Percentiles rank a stretch among this genome's conserved stretches.
Conservation (phyloP, 2,329 filamentous ascomycete genomes). For the Colletotrichum sojae region DNA sequence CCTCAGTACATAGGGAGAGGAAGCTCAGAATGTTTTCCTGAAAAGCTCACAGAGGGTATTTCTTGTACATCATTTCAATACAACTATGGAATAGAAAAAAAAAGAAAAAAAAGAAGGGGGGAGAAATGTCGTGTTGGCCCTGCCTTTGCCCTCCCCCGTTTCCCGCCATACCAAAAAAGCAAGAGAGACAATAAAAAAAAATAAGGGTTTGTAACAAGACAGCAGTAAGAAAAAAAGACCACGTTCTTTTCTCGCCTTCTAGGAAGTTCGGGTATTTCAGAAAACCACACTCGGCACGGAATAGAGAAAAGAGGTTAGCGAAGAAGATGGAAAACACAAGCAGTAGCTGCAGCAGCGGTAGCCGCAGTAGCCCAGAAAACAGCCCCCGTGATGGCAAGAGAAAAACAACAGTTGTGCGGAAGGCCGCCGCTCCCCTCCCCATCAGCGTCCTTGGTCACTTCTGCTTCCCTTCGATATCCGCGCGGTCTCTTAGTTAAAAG, state of each 20-base stretch:
- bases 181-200: conserved; percentile 1
- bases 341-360: not conserved
- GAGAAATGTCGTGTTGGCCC: conserved; percentile 32
- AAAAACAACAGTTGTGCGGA: conserved; percentile 1
- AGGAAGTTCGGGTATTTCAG: conserved; percentile 42
- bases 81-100: conserved; percentile 36
- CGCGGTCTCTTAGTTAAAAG: conserved; percentile 27
- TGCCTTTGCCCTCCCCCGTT: conserved; percentile 16
- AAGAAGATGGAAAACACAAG: not conserved
- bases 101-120: conserved; percentile 33
- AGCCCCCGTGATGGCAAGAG: conserved; percentile 1
- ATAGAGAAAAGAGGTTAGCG: conserved; percentile 25
- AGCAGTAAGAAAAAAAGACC: conserved; percentile 27
- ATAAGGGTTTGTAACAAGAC: not conserved
- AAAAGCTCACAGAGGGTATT: conserved; percentile 1
- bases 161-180: not conserved
- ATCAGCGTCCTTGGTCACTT: conserved; percentile 2
- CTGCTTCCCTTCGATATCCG: conserved; percentile 1
- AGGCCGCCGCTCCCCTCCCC: not conserved
- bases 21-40: conserved; percentile 2
- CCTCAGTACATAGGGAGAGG: not conserved
- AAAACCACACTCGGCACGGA: conserved; percentile 30
- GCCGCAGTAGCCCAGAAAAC: conserved; percentile 24
- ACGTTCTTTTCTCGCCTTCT: conserved; percentile 39
- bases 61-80: conserved; percentile 40